Conservation (phyloP, 805 yeast genomes). For the Henningerozyma blattae region DNA sequence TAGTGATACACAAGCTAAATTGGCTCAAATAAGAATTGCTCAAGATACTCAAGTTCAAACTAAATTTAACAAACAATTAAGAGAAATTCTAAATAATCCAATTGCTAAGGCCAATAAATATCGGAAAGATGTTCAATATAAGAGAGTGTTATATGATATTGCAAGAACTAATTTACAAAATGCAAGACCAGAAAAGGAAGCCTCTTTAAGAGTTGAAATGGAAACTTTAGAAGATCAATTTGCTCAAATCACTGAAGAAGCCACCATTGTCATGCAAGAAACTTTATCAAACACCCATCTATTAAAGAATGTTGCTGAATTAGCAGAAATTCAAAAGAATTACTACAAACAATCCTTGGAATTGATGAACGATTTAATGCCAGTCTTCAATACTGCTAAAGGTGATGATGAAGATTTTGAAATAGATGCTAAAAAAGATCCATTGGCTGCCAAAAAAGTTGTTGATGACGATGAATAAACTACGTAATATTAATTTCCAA, state of each 20-base stretch:
- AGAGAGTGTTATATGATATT: conserved; percentile 68
- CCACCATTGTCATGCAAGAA: conserved; percentile 70
- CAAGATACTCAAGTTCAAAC: conserved; percentile 66
- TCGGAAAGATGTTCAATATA: conserved; percentile 64
- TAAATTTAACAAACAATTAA: conserved; percentile 57
- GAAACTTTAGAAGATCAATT: conserved; percentile 83
- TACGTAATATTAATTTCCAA: too few species aligned
- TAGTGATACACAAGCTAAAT: conserved; percentile 57
- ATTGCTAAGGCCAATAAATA: conserved; percentile 54
- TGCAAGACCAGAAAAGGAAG: conserved; percentile 53
- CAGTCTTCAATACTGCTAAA: background rate
- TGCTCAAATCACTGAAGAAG: conserved; percentile 82
- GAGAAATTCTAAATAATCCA: conserved; percentile 47
- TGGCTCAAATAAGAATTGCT: conserved; percentile 72
- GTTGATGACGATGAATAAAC: too few species aligned
- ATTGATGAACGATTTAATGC: conserved; percentile 41
- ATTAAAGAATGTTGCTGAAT: conserved; percentile 51
- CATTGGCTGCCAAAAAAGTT: background rate
- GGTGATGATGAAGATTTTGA: background rate
- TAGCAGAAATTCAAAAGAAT: conserved; percentile 68
- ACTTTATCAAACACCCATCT: conserved; percentile 63
- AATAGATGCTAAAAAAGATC: background rate
- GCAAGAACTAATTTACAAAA: conserved; percentile 45
- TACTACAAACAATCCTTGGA: conserved; percentile 68
- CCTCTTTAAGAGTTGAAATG: conserved; percentile 61